Conservation (phyloP, 768 basidiomycete genomes). For the button mushroom (Agaricus bisporus) region DNA sequence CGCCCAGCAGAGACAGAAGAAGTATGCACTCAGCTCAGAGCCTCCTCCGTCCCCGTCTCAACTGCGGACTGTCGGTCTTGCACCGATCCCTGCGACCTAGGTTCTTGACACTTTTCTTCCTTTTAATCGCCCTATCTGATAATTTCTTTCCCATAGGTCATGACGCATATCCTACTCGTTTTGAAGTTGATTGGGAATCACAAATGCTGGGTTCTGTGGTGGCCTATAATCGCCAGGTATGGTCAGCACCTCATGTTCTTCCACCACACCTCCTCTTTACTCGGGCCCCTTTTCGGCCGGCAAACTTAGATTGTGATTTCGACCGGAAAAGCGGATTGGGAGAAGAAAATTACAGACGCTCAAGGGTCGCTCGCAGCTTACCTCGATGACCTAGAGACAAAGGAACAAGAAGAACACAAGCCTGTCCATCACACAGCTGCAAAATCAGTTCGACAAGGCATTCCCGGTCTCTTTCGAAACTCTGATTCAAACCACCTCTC, state of each 20-base stretch:
- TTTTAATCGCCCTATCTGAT: slow-evolving; percentile 18
- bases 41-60: slow-evolving; percentile 58
- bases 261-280: neutral
- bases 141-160: slow-evolving; percentile 33
- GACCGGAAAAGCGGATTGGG: slow-evolving; percentile 89
- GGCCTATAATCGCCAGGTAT: slow-evolving; percentile 77
- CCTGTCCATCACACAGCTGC: slow-evolving; percentile 11
- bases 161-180: slow-evolving; percentile 64
- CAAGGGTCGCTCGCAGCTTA: slow-evolving; percentile 64
- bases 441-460: slow-evolving; percentile 26
- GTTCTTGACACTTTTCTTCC: slow-evolving; percentile 21
- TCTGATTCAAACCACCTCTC: slow-evolving; percentile 52
- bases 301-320: slow-evolving; percentile 70
- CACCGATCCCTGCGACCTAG: slow-evolving; percentile 72
- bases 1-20: slow-evolving; percentile 21
- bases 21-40: slow-evolving; percentile 44
- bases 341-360: slow-evolving; percentile 68
- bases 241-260: slow-evolving; percentile 7
- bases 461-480: slow-evolving; percentile 51
- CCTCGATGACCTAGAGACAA: slow-evolving; percentile 30
- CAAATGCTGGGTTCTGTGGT: slow-evolving; percentile 84
- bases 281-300: slow-evolving; percentile 1
- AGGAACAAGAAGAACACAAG: slow-evolving; percentile 18
- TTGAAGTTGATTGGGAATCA: slow-evolving; percentile 74
- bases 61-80: slow-evolving; percentile 68